phyloP scores from a whole-genome alignment of 306 rosid species.

The Trichosanthes cucumerina region DNA sequence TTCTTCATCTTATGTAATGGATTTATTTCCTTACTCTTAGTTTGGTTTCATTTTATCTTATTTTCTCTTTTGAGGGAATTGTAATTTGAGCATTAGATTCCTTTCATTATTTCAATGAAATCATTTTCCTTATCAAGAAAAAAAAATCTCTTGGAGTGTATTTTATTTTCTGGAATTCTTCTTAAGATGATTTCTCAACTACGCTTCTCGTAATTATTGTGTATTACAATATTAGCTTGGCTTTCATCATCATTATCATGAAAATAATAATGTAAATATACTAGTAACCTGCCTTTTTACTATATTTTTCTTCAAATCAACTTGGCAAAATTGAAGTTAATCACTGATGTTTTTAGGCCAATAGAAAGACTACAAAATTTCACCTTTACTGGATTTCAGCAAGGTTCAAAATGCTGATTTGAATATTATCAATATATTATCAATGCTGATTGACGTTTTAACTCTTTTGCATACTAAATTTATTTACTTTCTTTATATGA shows the following conservation, averaged over 20 bases:
- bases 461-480: neutral
- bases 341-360: neutral
- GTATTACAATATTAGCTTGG: too few species aligned
- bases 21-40: too few species aligned
- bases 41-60: too few species aligned
- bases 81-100: too few species aligned
- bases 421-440: neutral
- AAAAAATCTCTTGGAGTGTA: neutral
- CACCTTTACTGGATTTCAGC: neutral
- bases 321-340: neutral
- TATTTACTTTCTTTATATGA: slow-evolving; percentile 10
- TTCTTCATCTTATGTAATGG: too few species aligned
- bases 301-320: neutral
- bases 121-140: too few species aligned
- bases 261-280: too few species aligned
- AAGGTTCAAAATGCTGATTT: neutral
- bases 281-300: neutral
- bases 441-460: neutral
- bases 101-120: too few species aligned
- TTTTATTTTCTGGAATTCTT: neutral
- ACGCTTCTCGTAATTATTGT: neutral
- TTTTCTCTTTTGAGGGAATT: too few species aligned
- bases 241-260: too few species aligned
- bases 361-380: neutral
- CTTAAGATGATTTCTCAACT: neutral